Evolutionary conservation across 257 asterid genomes (phyloP).

Genomic region (Linderniella brevidens): DNA sequence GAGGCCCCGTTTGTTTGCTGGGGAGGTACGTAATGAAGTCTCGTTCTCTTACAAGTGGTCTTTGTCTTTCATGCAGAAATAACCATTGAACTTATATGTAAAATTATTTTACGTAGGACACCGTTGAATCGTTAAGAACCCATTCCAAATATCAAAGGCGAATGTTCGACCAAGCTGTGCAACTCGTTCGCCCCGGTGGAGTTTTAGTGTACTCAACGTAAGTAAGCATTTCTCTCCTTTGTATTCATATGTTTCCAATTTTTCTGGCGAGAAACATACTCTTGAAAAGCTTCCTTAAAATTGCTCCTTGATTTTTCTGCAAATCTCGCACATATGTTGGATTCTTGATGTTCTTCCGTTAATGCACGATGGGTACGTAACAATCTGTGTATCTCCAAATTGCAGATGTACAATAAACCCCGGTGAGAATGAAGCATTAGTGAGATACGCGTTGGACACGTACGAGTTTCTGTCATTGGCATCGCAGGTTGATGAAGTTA

Average conservation of each 20-base stretch:
- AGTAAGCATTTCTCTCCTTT: conserved; percentile 30
- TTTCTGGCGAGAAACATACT: too few species aligned
- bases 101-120: conserved; percentile 34
- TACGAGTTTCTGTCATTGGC: conserved; percentile 74
- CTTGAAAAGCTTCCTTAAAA: too few species aligned
- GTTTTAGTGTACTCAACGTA: conserved; percentile 90
- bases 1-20: conserved; percentile 84
- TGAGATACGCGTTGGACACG: conserved; percentile 82
- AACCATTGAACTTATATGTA: conserved; percentile 3
- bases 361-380: conserved; percentile 1
- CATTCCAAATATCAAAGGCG: conserved; percentile 83
- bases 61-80: background rate
- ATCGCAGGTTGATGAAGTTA: conserved; percentile 46
- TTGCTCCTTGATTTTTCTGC: too few species aligned
- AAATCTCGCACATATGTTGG: too few species aligned
- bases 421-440: conserved; percentile 92
- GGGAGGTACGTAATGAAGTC: conserved; percentile 41
- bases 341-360: background rate
- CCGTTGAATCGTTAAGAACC: conserved; percentile 59
- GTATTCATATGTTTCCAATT: background rate
- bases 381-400: conserved; percentile 7
- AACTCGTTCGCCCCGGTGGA: conserved; percentile 96
- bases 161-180: conserved; percentile 98
- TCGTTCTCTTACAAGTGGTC: background rate
- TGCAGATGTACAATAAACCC: conserved; percentile 96